A percentile compares a stretch with the other conserved stretches of the same genome.
Conservation (phyloP, 208 protist genomes). For the Leishmania aethiopica region DNA sequence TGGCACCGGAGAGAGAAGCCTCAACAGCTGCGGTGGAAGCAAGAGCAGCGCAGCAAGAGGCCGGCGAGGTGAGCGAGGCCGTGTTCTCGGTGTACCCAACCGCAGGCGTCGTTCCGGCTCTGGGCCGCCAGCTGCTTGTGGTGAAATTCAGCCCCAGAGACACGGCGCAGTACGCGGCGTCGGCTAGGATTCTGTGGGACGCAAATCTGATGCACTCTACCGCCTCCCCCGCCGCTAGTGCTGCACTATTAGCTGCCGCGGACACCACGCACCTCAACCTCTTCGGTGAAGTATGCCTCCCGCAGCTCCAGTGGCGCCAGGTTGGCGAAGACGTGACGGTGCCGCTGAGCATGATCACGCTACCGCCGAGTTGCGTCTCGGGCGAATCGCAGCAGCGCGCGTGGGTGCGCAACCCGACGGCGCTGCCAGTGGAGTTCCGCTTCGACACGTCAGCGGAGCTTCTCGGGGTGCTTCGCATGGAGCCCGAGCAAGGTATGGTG, state of each 20-base stretch:
- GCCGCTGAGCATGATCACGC: conserved; percentile 43
- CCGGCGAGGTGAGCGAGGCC: conserved; percentile 24
- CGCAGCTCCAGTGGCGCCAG: conserved; percentile 38
- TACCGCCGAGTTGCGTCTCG: conserved; percentile 82
- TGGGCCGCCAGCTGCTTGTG: conserved; percentile 48
- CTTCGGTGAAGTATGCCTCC: conserved; percentile 58
- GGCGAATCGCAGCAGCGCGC: conserved; percentile 47
- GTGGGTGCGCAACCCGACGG: conserved; percentile 78
- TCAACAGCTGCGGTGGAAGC: not conserved
- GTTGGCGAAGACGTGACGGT: conserved; percentile 31
- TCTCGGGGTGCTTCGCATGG: conserved; percentile 54
- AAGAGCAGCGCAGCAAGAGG: conserved; percentile 10
- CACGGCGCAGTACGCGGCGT: conserved; percentile 49
- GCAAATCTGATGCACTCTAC: conserved; percentile 21
- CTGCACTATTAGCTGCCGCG: not conserved
- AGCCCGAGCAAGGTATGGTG: conserved; percentile 66
- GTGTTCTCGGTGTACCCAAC: conserved; percentile 60
- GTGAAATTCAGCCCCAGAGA: conserved; percentile 61
- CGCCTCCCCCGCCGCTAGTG: not conserved
- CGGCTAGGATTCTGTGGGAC: conserved; percentile 50
- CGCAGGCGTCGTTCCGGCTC: conserved; percentile 59
- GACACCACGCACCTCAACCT: conserved; percentile 52
- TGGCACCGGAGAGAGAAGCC: not conserved
- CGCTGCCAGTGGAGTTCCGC: conserved; percentile 69
- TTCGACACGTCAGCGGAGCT: conserved; percentile 50